phyloP scores from a whole-genome alignment of 768 basidiomycete genomes.

The Boletus rex-veris region DNA sequence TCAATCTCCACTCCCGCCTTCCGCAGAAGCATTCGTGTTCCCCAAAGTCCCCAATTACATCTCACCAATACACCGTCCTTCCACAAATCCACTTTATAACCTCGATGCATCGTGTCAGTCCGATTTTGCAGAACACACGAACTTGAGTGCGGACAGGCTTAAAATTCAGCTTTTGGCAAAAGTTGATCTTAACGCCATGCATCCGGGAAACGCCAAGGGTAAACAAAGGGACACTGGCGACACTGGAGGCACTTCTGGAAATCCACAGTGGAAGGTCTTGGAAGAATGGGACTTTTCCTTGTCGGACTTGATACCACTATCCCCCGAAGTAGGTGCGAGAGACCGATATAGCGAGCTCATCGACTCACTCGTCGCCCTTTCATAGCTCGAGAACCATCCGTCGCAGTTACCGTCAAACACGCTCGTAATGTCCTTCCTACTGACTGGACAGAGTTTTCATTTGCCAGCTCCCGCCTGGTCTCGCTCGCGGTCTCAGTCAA shows the following conservation, averaged over 20 bases:
- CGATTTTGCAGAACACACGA: slow-evolving; percentile 54
- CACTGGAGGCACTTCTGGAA: slow-evolving; percentile 10
- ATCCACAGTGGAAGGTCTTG: slow-evolving; percentile 57
- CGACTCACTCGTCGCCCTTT: slow-evolving; percentile 7
- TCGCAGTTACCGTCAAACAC: slow-evolving; percentile 68
- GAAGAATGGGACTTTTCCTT: slow-evolving; percentile 68
- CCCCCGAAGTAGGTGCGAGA: slow-evolving; percentile 53
- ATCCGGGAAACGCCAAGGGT: slow-evolving; percentile 34
- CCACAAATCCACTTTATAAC: slow-evolving; percentile 76
- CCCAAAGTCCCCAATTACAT: slow-evolving; percentile 58
- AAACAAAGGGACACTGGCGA: slow-evolving; percentile 42
- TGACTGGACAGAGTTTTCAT: slow-evolving; percentile 59
- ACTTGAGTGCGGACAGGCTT: slow-evolving; percentile 50
- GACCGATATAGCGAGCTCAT: slow-evolving; percentile 5
- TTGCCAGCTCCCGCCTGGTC: slow-evolving; percentile 39
- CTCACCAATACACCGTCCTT: slow-evolving; percentile 76
- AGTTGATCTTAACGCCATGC: slow-evolving; percentile 19
- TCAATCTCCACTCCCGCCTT: slow-evolving; percentile 20
- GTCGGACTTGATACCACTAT: slow-evolving; percentile 51
- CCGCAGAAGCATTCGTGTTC: slow-evolving; percentile 10
- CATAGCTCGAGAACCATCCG: slow-evolving; percentile 35
- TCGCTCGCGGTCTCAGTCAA: slow-evolving; percentile 26
- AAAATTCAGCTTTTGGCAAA: slow-evolving; percentile 61
- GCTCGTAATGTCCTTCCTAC: slow-evolving; percentile 61
- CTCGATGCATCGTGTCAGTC: slow-evolving; percentile 49